Conservation (phyloP, 768 basidiomycete species). For the Russula griseocarnosa region DNA sequence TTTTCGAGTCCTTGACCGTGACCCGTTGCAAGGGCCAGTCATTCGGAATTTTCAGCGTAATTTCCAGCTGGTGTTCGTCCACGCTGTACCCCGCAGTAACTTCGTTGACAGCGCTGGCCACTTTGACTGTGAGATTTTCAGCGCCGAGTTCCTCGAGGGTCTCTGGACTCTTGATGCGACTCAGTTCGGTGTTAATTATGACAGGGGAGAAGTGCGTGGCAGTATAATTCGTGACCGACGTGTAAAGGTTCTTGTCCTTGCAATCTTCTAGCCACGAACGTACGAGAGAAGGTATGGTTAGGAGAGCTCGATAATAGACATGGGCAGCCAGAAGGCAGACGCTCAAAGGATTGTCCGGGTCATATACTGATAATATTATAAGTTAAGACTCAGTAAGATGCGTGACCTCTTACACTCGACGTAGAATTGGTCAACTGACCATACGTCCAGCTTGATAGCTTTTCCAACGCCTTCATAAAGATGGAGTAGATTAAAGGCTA, state of each 20-base stretch:
- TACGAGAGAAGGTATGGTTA: constrained; percentile 79
- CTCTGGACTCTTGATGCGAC: constrained; percentile 58
- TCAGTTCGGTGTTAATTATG: constrained; percentile 79
- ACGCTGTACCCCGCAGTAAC: constrained; percentile 81
- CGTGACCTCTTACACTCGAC: constrained; percentile 53
- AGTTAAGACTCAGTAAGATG: neutral
- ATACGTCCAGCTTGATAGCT: constrained; percentile 76
- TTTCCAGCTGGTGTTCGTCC: constrained; percentile 91
- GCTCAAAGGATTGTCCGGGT: constrained; percentile 48
- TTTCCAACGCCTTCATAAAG: constrained; percentile 62
- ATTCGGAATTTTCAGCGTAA: constrained; percentile 75
- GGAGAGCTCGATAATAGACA: constrained; percentile 82
- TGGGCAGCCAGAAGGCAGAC: constrained; percentile 75
- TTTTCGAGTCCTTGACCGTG: constrained; percentile 79
- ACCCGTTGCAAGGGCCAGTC: constrained; percentile 91
- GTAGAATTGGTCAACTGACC: constrained; percentile 81
- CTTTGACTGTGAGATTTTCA: constrained; percentile 77
- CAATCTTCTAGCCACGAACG: constrained; percentile 82
- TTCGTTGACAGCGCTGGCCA: constrained; percentile 68
- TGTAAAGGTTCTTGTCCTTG: constrained; percentile 85
- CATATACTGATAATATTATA: constrained; percentile 49
- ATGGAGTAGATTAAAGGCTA: constrained; percentile 59
- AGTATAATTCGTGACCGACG: constrained; percentile 71
- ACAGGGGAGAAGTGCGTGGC: constrained; percentile 84
- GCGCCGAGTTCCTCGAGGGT: constrained; percentile 56